Evolutionary conservation across 176 grass and related monocot genomes (phyloP).

Genomic region (Musa beccarii): DNA sequence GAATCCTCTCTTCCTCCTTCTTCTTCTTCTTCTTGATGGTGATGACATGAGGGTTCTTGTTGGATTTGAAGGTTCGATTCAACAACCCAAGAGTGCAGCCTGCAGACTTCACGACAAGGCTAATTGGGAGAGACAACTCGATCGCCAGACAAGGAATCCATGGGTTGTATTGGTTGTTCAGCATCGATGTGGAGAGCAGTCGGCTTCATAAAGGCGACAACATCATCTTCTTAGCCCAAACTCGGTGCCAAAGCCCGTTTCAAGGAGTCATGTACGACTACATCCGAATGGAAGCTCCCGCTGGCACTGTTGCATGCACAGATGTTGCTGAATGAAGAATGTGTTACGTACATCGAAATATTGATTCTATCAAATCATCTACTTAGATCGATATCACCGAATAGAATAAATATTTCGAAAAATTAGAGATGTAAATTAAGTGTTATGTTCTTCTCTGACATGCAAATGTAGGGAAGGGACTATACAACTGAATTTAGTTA

Average conservation of each 20-base stretch:
- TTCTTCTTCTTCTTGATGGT: neutral
- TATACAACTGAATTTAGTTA: too few species aligned
- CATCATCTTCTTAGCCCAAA: slow-evolving; percentile 31
- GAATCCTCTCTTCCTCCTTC: neutral
- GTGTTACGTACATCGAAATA: too few species aligned
- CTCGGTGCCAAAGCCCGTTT: slow-evolving; percentile 10
- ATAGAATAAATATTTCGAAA: too few species aligned
- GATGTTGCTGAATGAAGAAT: too few species aligned
- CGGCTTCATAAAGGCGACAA: slow-evolving; percentile 36
- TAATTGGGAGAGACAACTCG: slow-evolving; percentile 41
- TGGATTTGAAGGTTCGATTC: slow-evolving; percentile 22
- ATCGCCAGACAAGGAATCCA: slow-evolving; percentile 50
- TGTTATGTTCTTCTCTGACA: too few species aligned
- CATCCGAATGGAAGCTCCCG: slow-evolving; percentile 26
- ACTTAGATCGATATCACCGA: too few species aligned
- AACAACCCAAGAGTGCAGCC: neutral
- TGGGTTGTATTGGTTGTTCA: slow-evolving; percentile 33
- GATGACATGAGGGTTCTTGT: neutral
- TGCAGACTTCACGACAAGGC: slow-evolving; percentile 22
- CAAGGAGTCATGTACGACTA: slow-evolving; percentile 55
- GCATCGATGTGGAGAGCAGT: slow-evolving; percentile 21
- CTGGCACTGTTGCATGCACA: too few species aligned
- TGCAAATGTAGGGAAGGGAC: too few species aligned
- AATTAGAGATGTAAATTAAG: too few species aligned
- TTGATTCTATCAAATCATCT: too few species aligned